A percentile compares a stretch with the other conserved stretches of the same genome.
Evolutionary conservation across 2,329 filamentous ascomycete genomes (phyloP).

Genomic region (Calonectria pseudoreteaudii): DNA sequence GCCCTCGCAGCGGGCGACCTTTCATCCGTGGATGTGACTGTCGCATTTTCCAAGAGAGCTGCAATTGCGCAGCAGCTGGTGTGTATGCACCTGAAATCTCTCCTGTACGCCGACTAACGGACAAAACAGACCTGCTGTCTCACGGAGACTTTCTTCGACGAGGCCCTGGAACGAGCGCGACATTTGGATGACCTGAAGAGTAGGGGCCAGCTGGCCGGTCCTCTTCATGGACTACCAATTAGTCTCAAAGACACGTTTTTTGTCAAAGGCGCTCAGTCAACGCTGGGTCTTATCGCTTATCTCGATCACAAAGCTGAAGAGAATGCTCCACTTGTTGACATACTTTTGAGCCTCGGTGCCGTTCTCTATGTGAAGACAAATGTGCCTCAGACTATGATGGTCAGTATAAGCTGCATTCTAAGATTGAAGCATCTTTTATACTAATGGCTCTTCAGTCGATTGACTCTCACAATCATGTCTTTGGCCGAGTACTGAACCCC

Average conservation of each 20-base stretch:
- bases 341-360: slow-evolving; percentile 17
- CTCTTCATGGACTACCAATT: slow-evolving; percentile 34
- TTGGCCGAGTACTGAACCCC: slow-evolving; percentile 70
- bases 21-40: slow-evolving; percentile 51
- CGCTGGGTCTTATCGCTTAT: slow-evolving; percentile 17
- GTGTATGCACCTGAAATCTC: neutral
- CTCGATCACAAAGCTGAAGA: slow-evolving; percentile 3
- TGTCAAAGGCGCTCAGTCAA: slow-evolving; percentile 14
- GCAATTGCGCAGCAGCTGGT: slow-evolving; percentile 46
- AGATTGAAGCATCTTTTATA: too few relatives aligned
- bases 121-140: slow-evolving; percentile 46
- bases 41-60: slow-evolving; percentile 45
- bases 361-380: slow-evolving; percentile 30
- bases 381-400: slow-evolving; percentile 29
- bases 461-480: slow-evolving; percentile 58
- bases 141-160: slow-evolving; percentile 61
- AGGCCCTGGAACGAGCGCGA: slow-evolving; percentile 33
- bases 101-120: too few relatives aligned
- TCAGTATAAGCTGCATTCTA: neutral
- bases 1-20: slow-evolving; percentile 48
- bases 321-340: slow-evolving; percentile 27
- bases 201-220: slow-evolving; percentile 23
- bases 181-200: slow-evolving; percentile 31
- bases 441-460: slow-evolving; percentile 5
- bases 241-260: slow-evolving; percentile 28